Conservation (phyloP, 2,329 filamentous ascomycete genomes). For the Botrytis cinerea region DNA sequence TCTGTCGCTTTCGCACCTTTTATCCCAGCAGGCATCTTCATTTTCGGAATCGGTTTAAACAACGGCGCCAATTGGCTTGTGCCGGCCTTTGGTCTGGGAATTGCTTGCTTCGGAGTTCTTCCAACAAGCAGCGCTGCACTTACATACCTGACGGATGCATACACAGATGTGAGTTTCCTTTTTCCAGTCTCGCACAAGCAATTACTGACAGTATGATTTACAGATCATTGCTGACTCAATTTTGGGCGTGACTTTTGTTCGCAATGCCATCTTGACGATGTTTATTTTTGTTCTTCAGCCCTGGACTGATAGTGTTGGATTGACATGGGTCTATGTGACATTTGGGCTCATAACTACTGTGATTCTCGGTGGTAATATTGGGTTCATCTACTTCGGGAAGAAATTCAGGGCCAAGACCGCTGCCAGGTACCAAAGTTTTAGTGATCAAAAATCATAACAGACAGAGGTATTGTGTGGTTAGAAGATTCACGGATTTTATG, state of each 20-base stretch:
- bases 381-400: neutral
- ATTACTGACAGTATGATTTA: neutral
- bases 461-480: neutral
- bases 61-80: neutral
- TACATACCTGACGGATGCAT: neutral
- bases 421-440: neutral
- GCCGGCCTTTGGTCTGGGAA: neutral
- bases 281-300: neutral
- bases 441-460: neutral
- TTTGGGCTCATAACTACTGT: neutral
- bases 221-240: neutral
- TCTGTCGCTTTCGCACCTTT: neutral
- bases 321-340: neutral
- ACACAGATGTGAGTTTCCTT: neutral
- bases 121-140: neutral
- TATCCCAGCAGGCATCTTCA: neutral
- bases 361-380: neutral
- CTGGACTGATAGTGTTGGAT: neutral
- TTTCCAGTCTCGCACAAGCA: neutral
- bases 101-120: neutral
- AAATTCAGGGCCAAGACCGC: neutral
- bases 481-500: neutral
- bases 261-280: neutral
- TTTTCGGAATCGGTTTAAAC: neutral
- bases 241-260: neutral